Percentiles rank a stretch among this genome's conserved stretches.
Evolutionary conservation across 768 basidiomycete genomes (phyloP).

Genomic region (Lactifluus echinatus): DNA sequence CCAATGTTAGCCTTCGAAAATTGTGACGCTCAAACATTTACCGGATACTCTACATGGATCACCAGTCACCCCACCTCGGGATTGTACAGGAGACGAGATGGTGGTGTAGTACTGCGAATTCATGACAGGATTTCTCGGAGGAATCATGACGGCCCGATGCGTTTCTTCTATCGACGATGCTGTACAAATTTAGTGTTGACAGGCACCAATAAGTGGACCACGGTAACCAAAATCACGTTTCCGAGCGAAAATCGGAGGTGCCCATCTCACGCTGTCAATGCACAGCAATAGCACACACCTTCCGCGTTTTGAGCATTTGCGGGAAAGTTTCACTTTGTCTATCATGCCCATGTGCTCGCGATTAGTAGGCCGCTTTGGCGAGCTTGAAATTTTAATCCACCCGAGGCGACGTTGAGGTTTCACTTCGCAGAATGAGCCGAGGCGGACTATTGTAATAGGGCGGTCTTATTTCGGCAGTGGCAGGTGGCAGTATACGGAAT

Average conservation of each 20-base stretch:
- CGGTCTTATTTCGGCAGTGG: neutral
- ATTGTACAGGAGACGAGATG: too few relatives aligned
- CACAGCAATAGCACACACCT: neutral
- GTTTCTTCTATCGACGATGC: neutral
- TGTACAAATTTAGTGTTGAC: too few relatives aligned
- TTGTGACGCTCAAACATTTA: too few relatives aligned
- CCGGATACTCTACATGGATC: too few relatives aligned
- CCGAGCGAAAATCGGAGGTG: neutral
- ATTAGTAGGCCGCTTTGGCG: neutral
- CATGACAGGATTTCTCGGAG: too few relatives aligned
- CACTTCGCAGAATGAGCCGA: too few relatives aligned
- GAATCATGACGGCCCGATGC: too few relatives aligned
- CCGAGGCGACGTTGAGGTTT: neutral
- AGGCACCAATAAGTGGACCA: too few relatives aligned
- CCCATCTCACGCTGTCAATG: neutral
- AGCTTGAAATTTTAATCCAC: neutral
- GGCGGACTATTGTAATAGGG: too few relatives aligned
- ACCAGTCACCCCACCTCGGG: too few relatives aligned
- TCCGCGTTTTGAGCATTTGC: neutral
- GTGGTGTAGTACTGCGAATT: neutral
- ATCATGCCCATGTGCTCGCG: neutral
- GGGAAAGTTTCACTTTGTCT: neutral
- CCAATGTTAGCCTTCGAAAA: too few relatives aligned
- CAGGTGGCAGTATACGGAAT: neutral
- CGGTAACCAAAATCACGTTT: neutral